A percentile compares a stretch with the other conserved stretches of the same genome.
These are phyloP conservation scores for Cenchrus fungigraminus DNA, from an alignment of 176 grass and related monocot genomes.

Conservation along the genomic window DNA sequence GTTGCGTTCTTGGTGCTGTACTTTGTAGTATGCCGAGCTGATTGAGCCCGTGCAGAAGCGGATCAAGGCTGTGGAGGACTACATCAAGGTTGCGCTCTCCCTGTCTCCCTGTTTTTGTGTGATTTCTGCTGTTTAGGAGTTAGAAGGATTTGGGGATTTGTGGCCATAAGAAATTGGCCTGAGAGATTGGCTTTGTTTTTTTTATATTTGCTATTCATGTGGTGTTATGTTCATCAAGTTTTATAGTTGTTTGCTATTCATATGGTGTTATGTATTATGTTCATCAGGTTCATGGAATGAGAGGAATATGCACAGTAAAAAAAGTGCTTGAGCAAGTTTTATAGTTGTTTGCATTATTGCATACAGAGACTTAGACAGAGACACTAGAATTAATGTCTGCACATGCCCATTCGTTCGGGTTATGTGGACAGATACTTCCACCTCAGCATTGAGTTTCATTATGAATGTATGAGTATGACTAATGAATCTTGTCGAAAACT, in stretches of 20 bases:
- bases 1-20: slow-evolving; percentile 10
- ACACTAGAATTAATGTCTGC: neutral
- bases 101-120: neutral
- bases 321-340: neutral
- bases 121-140: slow-evolving; percentile 6
- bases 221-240: neutral
- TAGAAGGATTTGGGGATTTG: slow-evolving; percentile 19
- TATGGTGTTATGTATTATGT: neutral
- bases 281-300: too few relatives aligned
- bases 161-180: neutral
- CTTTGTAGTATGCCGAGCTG: slow-evolving; percentile 46
- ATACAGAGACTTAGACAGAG: neutral
- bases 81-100: slow-evolving; percentile 58
- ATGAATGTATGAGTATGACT: neutral
- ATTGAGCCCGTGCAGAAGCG: slow-evolving; percentile 61
- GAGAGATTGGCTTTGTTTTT: neutral
- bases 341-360: neutral
- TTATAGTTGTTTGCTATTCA: neutral
- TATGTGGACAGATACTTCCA: neutral
- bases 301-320: neutral
- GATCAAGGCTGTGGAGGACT: slow-evolving; percentile 64
- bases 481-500: neutral
- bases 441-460: neutral
- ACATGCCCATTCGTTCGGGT: neutral
- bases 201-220: neutral